phyloP scores from a whole-genome alignment of 352 stramenopile genomes.

The Peronospora farinosa region DNA sequence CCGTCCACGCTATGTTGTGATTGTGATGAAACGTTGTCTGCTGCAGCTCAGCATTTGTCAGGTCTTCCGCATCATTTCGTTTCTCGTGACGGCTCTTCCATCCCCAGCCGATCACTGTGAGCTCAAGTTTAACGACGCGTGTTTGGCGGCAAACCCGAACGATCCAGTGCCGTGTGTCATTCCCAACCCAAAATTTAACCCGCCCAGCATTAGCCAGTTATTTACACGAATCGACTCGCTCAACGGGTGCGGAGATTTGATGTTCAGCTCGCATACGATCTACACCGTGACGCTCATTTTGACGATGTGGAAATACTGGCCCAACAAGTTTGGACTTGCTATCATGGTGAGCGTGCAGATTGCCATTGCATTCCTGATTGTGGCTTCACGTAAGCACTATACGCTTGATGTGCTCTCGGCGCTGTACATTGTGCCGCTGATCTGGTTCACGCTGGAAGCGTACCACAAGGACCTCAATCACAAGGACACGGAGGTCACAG shows the following conservation, averaged over 20 bases:
- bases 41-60: slow-evolving; percentile 75
- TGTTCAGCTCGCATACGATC: slow-evolving; percentile 91
- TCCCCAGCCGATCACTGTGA: slow-evolving; percentile 65
- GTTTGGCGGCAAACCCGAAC: slow-evolving; percentile 44
- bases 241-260: slow-evolving; percentile 86
- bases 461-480: slow-evolving; percentile 80
- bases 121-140: slow-evolving; percentile 61
- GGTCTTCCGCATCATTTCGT: slow-evolving; percentile 67
- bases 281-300: slow-evolving; percentile 87
- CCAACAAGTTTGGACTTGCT: slow-evolving; percentile 61
- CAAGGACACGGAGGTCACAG: slow-evolving; percentile 61
- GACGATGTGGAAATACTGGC: slow-evolving; percentile 84
- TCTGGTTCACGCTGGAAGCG: slow-evolving; percentile 77
- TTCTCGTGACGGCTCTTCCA: slow-evolving; percentile 70
- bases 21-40: slow-evolving; percentile 76
- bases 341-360: slow-evolving; percentile 76
- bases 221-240: slow-evolving; percentile 76
- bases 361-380: slow-evolving; percentile 83
- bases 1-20: slow-evolving; percentile 64
- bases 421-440: slow-evolving; percentile 83
- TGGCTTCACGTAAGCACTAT: slow-evolving; percentile 88
- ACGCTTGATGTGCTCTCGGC: slow-evolving; percentile 85
- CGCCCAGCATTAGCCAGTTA: slow-evolving; percentile 39
- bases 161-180: slow-evolving; percentile 49
- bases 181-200: slow-evolving; percentile 68